phyloP scores from a whole-genome alignment of 805 yeast species.

The Kluyveromyces aestuarii region DNA sequence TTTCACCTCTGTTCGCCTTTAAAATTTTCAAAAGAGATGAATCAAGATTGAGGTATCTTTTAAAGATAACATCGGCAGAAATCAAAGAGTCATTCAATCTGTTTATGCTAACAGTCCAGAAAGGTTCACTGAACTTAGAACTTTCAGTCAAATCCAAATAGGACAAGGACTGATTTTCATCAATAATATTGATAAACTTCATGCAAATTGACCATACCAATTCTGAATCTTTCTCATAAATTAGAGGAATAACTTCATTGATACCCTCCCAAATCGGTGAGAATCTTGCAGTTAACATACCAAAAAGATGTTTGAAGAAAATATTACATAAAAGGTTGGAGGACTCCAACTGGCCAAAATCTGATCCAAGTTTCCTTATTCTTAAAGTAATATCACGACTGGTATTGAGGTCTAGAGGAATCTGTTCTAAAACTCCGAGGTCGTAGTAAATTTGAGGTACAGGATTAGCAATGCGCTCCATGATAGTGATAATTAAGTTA shows the following conservation, averaged over 20 bases:
- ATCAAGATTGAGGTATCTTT: slow-evolving; percentile 28
- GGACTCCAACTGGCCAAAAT: slow-evolving; percentile 29
- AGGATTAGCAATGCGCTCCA: slow-evolving; percentile 18
- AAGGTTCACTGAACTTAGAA: background rate
- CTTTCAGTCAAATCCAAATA: slow-evolving; percentile 13
- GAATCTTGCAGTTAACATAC: slow-evolving; percentile 63
- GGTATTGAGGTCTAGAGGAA: slow-evolving; percentile 58
- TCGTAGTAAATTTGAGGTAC: slow-evolving; percentile 38
- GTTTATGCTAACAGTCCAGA: slow-evolving; percentile 38
- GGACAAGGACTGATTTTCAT: slow-evolving; percentile 9
- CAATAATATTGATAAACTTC: slow-evolving; percentile 25
- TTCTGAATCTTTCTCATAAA: slow-evolving; percentile 34
- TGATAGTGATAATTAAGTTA: slow-evolving; percentile 33
- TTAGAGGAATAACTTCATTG: slow-evolving; percentile 44
- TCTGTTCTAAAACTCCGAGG: slow-evolving; percentile 54
- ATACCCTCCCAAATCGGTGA: slow-evolving; percentile 84
- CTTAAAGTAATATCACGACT: slow-evolving; percentile 70
- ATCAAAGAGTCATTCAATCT: slow-evolving; percentile 36
- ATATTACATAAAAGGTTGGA: slow-evolving; percentile 15
- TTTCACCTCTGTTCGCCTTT: slow-evolving; percentile 30
- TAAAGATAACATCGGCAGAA: slow-evolving; percentile 21
- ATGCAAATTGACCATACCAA: slow-evolving; percentile 49
- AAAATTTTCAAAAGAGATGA: slow-evolving; percentile 33
- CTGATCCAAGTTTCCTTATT: slow-evolving; percentile 47
- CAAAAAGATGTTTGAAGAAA: slow-evolving; percentile 47